Percentiles rank a stretch among this genome's conserved stretches.
Evolutionary conservation across 176 grass and related monocot species (phyloP).

Genomic region (Lolium perenne): DNA sequence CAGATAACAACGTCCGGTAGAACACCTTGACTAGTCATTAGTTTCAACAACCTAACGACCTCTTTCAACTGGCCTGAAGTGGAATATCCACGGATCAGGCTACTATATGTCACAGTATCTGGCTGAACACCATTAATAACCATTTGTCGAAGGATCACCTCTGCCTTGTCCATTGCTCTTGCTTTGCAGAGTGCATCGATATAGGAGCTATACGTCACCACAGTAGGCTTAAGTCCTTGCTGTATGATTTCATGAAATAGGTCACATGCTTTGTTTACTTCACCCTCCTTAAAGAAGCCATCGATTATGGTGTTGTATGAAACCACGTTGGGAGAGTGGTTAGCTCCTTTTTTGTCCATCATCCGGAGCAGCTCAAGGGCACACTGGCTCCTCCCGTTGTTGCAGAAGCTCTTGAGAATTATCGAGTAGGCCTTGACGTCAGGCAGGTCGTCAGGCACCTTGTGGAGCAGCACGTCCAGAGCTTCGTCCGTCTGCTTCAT

Average conservation of each 20-base stretch:
- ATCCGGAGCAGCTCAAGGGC: not conserved
- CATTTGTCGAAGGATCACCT: not conserved
- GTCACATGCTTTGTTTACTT: not conserved
- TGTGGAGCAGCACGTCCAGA: not conserved
- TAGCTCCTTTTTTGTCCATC: not conserved
- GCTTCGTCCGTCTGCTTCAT: not conserved
- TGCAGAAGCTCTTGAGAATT: not conserved
- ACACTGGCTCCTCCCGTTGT: not conserved
- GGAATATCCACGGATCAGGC: constrained; percentile 31
- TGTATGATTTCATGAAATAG: not conserved
- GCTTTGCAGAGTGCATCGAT: not conserved
- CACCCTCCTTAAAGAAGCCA: constrained; percentile 6
- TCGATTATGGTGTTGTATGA: not conserved
- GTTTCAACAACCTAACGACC: constrained; percentile 5
- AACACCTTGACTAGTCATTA: constrained; percentile 34
- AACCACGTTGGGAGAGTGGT: not conserved
- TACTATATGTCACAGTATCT: not conserved
- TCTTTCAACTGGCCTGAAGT: not conserved
- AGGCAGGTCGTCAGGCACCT: not conserved
- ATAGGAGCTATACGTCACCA: not conserved
- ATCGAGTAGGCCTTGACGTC: not conserved
- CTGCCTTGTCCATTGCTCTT: not conserved
- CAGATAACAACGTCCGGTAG: not conserved
- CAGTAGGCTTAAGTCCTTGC: not conserved
- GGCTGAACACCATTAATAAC: not conserved